Conservation (phyloP, 768 basidiomycete genomes). For the Mycena leptocephala region DNA sequence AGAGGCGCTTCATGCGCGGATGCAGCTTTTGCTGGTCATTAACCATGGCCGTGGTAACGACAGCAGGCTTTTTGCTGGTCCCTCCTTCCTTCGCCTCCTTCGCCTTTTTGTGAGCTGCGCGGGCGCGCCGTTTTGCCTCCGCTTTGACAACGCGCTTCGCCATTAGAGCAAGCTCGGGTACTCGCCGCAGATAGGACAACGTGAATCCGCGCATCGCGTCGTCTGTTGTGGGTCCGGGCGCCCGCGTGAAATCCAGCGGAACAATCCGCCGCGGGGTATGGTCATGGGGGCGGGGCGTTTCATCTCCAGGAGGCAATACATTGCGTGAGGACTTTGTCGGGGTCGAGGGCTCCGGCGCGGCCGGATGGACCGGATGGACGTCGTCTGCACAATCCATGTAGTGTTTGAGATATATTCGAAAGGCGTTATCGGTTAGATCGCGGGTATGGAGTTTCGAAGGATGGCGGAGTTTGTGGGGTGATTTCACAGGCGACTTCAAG, state of each 20-base stretch:
- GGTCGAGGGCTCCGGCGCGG: slow-evolving; percentile 42
- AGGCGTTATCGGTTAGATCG: slow-evolving; percentile 81
- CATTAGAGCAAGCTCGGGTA: slow-evolving; percentile 79
- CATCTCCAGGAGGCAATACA: slow-evolving; percentile 27
- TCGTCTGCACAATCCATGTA: slow-evolving; percentile 77
- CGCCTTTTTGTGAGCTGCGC: slow-evolving; percentile 62
- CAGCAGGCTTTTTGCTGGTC: slow-evolving; percentile 6
- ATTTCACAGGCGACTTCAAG: neutral
- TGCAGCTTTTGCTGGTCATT: slow-evolving; percentile 46
- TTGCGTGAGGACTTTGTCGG: slow-evolving; percentile 53
- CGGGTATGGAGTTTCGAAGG: slow-evolving; percentile 78
- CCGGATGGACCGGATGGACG: slow-evolving; percentile 30
- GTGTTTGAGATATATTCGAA: slow-evolving; percentile 84
- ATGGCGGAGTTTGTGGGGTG: slow-evolving; percentile 73
- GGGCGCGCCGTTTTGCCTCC: slow-evolving; percentile 69
- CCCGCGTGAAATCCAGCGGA: slow-evolving; percentile 24
- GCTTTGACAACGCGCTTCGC: slow-evolving; percentile 77
- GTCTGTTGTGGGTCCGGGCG: slow-evolving; percentile 1
- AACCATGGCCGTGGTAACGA: slow-evolving; percentile 11
- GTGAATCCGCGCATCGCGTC: slow-evolving; percentile 67
- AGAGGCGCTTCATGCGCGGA: slow-evolving; percentile 78
- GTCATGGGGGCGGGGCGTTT: slow-evolving; percentile 46
- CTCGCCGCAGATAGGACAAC: slow-evolving; percentile 82
- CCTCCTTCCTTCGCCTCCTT: slow-evolving; percentile 45
- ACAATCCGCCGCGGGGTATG: slow-evolving; percentile 47